Conservation (phyloP, 2,329 filamentous ascomycete species). For the Verticillium albo-atrum region DNA sequence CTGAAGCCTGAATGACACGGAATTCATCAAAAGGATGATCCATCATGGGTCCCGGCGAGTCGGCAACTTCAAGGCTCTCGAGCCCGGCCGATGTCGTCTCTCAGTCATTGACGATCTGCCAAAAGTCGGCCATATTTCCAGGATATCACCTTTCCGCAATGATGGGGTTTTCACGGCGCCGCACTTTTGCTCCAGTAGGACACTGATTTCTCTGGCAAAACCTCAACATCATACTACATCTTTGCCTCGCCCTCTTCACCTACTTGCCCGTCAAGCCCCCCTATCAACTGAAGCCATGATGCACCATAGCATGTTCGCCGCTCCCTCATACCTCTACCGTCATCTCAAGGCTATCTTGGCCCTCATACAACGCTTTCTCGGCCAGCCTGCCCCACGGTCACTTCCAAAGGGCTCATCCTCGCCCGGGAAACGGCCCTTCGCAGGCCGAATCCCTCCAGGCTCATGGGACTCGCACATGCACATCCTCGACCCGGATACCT, state of each 20-base stretch:
- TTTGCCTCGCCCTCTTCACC: background rate
- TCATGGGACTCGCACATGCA: conserved; percentile 64
- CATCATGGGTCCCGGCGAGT: background rate
- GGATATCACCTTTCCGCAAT: background rate
- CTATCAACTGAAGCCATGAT: background rate
- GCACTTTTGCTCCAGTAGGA: background rate
- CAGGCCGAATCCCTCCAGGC: conserved; percentile 28
- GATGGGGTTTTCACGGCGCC: background rate
- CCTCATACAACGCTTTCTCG: conserved; percentile 5
- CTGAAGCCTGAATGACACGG: background rate
- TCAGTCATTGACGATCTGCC: background rate
- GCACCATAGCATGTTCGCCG: background rate
- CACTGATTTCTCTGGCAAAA: background rate
- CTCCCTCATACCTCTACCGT: conserved; percentile 1
- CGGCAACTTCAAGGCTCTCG: background rate
- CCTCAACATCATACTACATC: background rate
- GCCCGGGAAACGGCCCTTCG: conserved; percentile 5
- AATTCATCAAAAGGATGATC: background rate
- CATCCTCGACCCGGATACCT: conserved; percentile 48
- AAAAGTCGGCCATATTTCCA: background rate
- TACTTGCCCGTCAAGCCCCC: background rate
- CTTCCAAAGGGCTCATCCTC: background rate
- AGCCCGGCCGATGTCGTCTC: background rate
- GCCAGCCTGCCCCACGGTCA: background rate
- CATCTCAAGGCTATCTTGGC: conserved; percentile 6